Conservation (phyloP, 768 basidiomycete species). For the Calocera viscosa region DNA sequence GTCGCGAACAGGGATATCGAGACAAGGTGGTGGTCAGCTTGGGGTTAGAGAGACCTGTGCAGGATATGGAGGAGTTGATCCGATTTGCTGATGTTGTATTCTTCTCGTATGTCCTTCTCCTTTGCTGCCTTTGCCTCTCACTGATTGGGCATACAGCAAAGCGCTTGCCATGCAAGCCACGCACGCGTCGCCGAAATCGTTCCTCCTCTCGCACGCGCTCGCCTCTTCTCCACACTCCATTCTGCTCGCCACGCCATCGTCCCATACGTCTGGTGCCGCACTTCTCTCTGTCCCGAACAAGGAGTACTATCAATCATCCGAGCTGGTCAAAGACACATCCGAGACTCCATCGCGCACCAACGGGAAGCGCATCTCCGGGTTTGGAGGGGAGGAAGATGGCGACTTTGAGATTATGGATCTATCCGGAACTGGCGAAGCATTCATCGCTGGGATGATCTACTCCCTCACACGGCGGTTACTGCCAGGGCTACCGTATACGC, state of each 20-base stretch:
- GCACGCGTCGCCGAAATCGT: conserved; percentile 51
- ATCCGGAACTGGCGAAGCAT: conserved; percentile 38
- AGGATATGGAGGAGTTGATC: conserved; percentile 71
- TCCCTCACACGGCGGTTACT: conserved; percentile 51
- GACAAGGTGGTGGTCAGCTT: conserved; percentile 70
- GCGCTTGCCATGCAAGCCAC: not conserved
- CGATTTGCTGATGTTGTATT: conserved; percentile 77
- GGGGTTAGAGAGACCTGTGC: conserved; percentile 62
- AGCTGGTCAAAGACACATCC: conserved; percentile 46
- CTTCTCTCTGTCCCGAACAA: conserved; percentile 68
- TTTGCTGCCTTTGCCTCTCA: not conserved
- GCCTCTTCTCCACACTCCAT: conserved; percentile 61
- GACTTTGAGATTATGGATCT: conserved; percentile 21
- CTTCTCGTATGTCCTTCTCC: conserved; percentile 28
- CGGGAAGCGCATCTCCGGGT: conserved; percentile 1
- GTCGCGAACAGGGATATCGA: conserved; percentile 73
- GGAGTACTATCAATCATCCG: conserved; percentile 77
- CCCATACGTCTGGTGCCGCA: conserved; percentile 68
- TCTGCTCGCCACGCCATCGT: conserved; percentile 52
- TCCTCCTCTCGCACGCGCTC: conserved; percentile 58
- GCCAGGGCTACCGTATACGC: conserved; percentile 68
- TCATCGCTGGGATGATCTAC: conserved; percentile 80
- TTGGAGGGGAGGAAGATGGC: conserved; percentile 12
- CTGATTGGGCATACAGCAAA: not conserved
- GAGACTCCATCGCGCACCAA: conserved; percentile 19